Conservation (phyloP, 768 basidiomycete species). For the Lactarius sp. region DNA sequence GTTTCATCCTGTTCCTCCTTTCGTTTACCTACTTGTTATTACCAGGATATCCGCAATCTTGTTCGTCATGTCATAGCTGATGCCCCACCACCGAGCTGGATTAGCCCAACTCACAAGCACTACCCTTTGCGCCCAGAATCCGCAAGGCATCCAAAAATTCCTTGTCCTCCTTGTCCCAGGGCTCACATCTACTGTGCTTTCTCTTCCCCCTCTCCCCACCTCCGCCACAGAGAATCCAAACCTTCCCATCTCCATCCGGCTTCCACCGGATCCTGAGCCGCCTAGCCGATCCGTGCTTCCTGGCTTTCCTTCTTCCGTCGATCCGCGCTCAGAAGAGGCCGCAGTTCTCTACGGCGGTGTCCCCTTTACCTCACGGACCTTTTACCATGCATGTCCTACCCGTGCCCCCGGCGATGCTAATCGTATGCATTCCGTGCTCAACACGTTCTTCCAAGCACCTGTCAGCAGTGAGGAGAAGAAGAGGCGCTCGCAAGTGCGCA, state of each 20-base stretch:
- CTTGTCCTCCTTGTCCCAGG: constrained; percentile 85
- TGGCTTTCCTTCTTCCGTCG: constrained; percentile 24
- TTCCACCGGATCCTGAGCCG: constrained; percentile 35
- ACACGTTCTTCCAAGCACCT: too few relatives aligned
- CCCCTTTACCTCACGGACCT: constrained; percentile 70
- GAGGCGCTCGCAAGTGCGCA: too few relatives aligned
- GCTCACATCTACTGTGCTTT: constrained; percentile 66
- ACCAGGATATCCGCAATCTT: constrained; percentile 84
- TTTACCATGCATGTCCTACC: constrained; percentile 72
- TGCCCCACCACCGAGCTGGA: constrained; percentile 81
- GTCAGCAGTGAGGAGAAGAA: too few relatives aligned
- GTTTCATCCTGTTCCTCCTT: not conserved
- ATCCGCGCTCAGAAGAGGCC: constrained; percentile 23
- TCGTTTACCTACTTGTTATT: not conserved
- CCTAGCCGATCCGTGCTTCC: not conserved
- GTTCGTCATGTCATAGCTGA: constrained; percentile 78
- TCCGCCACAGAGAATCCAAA: constrained; percentile 32
- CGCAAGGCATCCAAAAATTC: constrained; percentile 56
- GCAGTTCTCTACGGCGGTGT: constrained; percentile 33
- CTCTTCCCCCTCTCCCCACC: constrained; percentile 65
- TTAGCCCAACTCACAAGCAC: too few relatives aligned
- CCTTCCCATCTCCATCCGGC: constrained; percentile 46
- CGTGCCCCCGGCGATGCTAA: too few relatives aligned
- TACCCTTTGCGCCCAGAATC: constrained; percentile 43
- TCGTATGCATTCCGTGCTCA: too few relatives aligned